Conservation (phyloP, 2,329 filamentous ascomycete species). For the Aureobasidium sp. region DNA sequence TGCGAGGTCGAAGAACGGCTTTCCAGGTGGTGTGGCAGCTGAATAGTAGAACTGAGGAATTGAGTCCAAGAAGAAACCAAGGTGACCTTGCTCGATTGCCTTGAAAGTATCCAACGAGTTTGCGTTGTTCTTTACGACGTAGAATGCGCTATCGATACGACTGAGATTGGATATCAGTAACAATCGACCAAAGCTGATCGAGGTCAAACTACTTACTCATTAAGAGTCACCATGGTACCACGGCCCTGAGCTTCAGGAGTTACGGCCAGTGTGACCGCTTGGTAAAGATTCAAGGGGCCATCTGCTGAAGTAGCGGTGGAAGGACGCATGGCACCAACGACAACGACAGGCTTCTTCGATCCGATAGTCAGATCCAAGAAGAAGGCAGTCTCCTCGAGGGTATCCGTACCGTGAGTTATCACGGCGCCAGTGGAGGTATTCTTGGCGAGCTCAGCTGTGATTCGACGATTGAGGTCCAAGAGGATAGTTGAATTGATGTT, state of each 20-base stretch:
- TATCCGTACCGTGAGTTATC: constrained; percentile 60
- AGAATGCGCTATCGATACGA: constrained; percentile 52
- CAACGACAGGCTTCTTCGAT: constrained; percentile 52
- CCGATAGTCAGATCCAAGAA: constrained; percentile 54
- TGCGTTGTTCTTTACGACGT: constrained; percentile 55
- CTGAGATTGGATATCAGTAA: not conserved
- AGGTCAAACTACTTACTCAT: constrained; percentile 37
- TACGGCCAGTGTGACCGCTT: constrained; percentile 52
- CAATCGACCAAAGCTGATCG: not conserved
- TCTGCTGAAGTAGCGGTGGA: constrained; percentile 57
- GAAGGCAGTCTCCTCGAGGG: constrained; percentile 57
- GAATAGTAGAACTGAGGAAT: constrained; percentile 55
- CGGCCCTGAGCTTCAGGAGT: constrained; percentile 41
- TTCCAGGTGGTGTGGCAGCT: constrained; percentile 43
- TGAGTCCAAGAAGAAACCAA: constrained; percentile 53
- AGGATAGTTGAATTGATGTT: constrained; percentile 44
- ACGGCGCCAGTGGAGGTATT: constrained; percentile 43
- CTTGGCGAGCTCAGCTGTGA: constrained; percentile 45
- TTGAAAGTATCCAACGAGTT: constrained; percentile 59
- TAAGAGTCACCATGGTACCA: constrained; percentile 55
- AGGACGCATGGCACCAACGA: constrained; percentile 58
- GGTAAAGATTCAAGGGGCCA: constrained; percentile 55
- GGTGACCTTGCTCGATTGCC: constrained; percentile 48
- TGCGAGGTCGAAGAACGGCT: constrained; percentile 39
- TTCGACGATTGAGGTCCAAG: constrained; percentile 42